These are phyloP conservation scores for Ogataea dorogensis DNA, from an alignment of 805 yeast genomes.

Conservation along the genomic window DNA sequence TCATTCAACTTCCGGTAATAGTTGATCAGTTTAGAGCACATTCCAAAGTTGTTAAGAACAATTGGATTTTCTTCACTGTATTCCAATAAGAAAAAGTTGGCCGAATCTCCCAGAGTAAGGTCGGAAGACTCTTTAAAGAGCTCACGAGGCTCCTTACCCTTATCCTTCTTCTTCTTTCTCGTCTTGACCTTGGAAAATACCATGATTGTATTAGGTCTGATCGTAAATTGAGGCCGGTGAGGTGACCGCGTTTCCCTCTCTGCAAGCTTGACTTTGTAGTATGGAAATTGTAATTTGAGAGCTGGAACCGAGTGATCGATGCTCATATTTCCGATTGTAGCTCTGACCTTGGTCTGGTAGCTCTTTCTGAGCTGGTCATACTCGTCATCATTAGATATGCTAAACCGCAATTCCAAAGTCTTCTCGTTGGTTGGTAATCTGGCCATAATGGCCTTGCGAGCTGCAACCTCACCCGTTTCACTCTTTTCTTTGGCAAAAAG, in stretches of 20 bases:
- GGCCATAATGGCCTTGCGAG: slow-evolving; percentile 30
- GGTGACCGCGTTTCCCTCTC: slow-evolving; percentile 69
- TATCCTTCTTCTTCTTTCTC: slow-evolving; percentile 86
- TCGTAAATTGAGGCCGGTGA: slow-evolving; percentile 75
- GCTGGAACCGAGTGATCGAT: slow-evolving; percentile 95
- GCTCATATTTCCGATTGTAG: slow-evolving; percentile 85
- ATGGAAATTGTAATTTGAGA: slow-evolving; percentile 81
- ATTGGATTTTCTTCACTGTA: slow-evolving; percentile 88
- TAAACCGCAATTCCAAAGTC: slow-evolving; percentile 58
- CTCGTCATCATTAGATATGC: slow-evolving; percentile 83
- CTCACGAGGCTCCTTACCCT: slow-evolving; percentile 76
- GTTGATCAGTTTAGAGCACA: slow-evolving; percentile 92
- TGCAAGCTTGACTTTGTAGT: slow-evolving; percentile 73
- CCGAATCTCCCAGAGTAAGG: slow-evolving; percentile 80
- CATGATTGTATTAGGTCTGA: slow-evolving; percentile 75
- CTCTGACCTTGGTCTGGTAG: slow-evolving; percentile 87
- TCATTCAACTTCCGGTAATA: slow-evolving; percentile 83
- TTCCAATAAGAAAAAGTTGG: slow-evolving; percentile 74
- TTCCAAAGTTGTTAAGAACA: slow-evolving; percentile 84
- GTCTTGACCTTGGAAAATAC: slow-evolving; percentile 70
- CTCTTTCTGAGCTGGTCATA: slow-evolving; percentile 81
- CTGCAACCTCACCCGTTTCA: slow-evolving; percentile 11
- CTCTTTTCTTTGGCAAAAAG: slow-evolving; percentile 54
- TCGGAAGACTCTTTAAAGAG: slow-evolving; percentile 70
- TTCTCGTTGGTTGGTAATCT: slow-evolving; percentile 54